Base-by-base conservation (phyloP, 345 rosid species). In the Cardamine chenopodiifolia region DNA sequence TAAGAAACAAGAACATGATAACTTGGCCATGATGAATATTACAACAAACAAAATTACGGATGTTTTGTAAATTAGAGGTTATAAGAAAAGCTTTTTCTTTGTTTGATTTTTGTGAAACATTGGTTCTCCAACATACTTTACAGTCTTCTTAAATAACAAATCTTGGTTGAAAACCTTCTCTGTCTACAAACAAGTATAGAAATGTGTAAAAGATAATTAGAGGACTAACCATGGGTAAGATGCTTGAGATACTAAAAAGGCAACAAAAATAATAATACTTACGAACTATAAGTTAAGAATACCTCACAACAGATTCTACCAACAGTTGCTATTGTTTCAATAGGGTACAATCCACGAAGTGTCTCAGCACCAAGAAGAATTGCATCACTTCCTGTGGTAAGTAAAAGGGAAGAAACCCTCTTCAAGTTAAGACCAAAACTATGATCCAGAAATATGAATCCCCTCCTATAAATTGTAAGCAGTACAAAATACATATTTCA, bases 341-440 rank as follows among this genome's bases (percentile, higher is more conserved):
- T 81, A 45, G 98, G 97, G 74, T 94, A 94, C 45, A 94, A 69
- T 70, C 98, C 97, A 52, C 95, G 95, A 50, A 94, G 86, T 73
- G 96, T 93, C 83, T 93, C 97, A 74, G 97, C 98, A 80, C 98
- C 98, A 78, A 93, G 97, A 76, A 94, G 96, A 85, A 94, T 94
- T 40, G 98, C 95, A 87, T 94, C 98, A 79, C 95, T 84, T 82
- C 98, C 98, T 93, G 86, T 58, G 42, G 7, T 45, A 39, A 79
- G 45, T 23, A 34, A 31, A 58, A 61, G 32, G 57, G 11, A 73
- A 58, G 34, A 66, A 48, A 19, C 18, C 20, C 6, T 22, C 15
- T 55, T 25, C 22, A 77, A 48, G 22, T 35, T 58, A 39, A n/a
- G 31, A 57, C 47, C 40, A 57, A 70, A 62, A 44, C 66, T 55